Base-by-base conservation (phyloP, 169 alveolate genomes). In the Prorocentrum cordatum region DNA sequence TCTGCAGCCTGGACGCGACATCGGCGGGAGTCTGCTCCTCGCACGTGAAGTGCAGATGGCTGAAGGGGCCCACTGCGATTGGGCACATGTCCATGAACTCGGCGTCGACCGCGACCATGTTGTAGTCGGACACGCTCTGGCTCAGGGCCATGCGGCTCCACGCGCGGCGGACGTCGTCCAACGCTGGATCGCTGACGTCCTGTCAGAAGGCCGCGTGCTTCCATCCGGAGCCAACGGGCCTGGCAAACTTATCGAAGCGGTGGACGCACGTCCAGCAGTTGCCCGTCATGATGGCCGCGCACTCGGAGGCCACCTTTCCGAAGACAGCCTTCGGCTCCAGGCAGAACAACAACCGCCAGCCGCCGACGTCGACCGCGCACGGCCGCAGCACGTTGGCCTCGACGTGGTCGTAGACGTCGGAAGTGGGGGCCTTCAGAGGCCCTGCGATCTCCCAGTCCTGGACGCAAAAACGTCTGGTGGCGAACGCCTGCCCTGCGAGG, bases 31-130 rank as follows among this genome's bases (percentile, higher is more conserved):
- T 54, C 72, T 54, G 68, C 58, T 75, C 39, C 16, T 75, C 71
- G 35, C 29, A 42, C 70, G 35, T 32, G 50, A 75, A 75, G 86
- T 75, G 86, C 59, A 72, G 26, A n/a, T 72, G 83, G 24, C 36
- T 24, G 45, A 72, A 72, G 64, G 83, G 83, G 4, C 83, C 83
- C 0, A 72, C 83, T 10, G 2, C 67, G 27, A 35, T 45, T 42
- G 83, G 83, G 27, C 45, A n/a, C 29, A 38, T 67, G 72, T 75
- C 12, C 31, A 54, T 35, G 50, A 75, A 75, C 16, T 50, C 86
- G 38, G 50, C 86, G 36, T 75, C 71, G 22, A 75, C 54, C 71
- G 35, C 26, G 14, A 75, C 29, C 31, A 54, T 20, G 4, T 50
- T 27, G 36, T 50, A 54, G 31, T 50, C 72, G 1, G 86, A 54